These are phyloP conservation scores for Coprinellus aureogranulatus DNA, from an alignment of 768 basidiomycete species.

Conservation along the genomic window DNA sequence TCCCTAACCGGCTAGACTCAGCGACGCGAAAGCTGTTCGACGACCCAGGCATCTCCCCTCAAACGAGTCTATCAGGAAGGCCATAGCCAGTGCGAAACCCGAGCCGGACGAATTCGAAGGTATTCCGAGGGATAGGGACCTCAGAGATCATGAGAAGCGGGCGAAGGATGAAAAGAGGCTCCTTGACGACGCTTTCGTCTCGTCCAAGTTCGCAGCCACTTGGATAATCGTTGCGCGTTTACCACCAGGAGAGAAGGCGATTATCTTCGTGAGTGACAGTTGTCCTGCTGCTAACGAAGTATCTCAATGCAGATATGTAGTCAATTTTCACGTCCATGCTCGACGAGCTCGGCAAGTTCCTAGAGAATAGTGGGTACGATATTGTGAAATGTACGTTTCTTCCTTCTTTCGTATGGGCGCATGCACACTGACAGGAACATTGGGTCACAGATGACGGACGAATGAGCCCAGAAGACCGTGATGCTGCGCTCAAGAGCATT, in stretches of 20 bases:
- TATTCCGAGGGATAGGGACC: background rate
- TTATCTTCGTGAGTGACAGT: constrained; percentile 6
- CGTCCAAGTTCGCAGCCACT: constrained; percentile 3
- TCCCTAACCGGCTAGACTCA: too few relatives aligned
- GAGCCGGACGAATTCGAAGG: background rate
- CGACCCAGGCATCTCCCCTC: too few relatives aligned
- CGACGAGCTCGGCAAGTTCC: background rate
- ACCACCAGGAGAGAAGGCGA: constrained; percentile 1
- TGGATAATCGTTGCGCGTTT: background rate
- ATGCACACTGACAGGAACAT: background rate
- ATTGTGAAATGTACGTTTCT: background rate
- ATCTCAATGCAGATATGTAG: background rate
- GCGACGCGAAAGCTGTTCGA: background rate
- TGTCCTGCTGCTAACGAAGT: background rate
- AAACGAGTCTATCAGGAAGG: too few relatives aligned
- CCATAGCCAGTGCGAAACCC: background rate
- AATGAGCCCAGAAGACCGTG: background rate
- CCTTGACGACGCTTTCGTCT: background rate
- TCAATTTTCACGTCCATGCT: constrained; percentile 2
- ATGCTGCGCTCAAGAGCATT: background rate
- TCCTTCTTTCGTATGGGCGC: background rate
- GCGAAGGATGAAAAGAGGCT: background rate
- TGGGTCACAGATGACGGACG: background rate
- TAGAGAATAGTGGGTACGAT: background rate
- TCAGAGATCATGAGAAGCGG: background rate